Evolutionary conservation across 306 rosid genomes (phyloP).

Genomic region (Hippophae gyantsensis): DNA sequence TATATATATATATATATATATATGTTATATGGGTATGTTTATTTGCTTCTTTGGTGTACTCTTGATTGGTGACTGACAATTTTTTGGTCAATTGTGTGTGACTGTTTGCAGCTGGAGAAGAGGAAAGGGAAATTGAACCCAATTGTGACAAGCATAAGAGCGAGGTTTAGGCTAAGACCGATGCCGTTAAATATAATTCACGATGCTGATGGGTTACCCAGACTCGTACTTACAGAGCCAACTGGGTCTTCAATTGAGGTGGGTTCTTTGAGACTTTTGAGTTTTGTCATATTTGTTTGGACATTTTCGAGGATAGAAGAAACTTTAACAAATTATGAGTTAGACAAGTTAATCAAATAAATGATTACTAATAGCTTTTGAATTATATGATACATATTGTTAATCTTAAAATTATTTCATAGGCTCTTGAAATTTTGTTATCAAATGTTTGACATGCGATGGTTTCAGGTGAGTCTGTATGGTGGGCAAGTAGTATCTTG

Average conservation of each 20-base stretch:
- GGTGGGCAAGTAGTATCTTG: constrained; percentile 74
- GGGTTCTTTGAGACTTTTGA: constrained; percentile 6
- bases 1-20: too few relatives aligned
- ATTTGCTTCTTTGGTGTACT: neutral
- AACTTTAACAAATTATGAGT: neutral
- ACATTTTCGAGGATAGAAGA: neutral
- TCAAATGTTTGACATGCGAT: neutral
- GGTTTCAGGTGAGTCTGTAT: constrained; percentile 58
- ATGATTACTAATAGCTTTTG: neutral
- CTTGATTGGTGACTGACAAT: constrained; percentile 15
- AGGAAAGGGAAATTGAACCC: constrained; percentile 42
- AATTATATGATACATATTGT: neutral
- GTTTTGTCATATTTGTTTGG: neutral
- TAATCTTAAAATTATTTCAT: neutral
- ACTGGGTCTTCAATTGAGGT: constrained; percentile 67
- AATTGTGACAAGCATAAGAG: constrained; percentile 23
- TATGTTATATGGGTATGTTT: too few relatives aligned
- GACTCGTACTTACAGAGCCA: constrained; percentile 52
- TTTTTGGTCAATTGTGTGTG: constrained; percentile 5
- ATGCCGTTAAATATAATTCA: constrained; percentile 47
- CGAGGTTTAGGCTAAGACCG: constrained; percentile 25
- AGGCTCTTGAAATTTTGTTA: neutral
- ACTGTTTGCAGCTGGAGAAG: constrained; percentile 31
- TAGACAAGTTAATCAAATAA: neutral
- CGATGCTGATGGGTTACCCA: constrained; percentile 41